Evolutionary conservation across 176 grass and related monocot genomes (phyloP).

Genomic region (Sorghum bicolor): Sorghum_bicolor_NCBIv3 NC_012870.2:77905501-77906000

Average conservation of each 20-base stretch:
- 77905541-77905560: neutral
- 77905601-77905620: constrained; percentile 65
- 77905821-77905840: neutral
- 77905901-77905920: neutral
- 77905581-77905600: constrained; percentile 21
- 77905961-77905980: neutral
- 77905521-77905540: neutral
- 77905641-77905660: constrained; percentile 62
- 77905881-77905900: constrained; percentile 7
- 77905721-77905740: constrained; percentile 57
- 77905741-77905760: constrained; percentile 33
- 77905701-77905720: constrained; percentile 53
- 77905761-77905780: constrained; percentile 16
- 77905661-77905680: constrained; percentile 72
- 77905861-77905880: neutral
- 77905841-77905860: constrained; percentile 17
- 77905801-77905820: neutral
- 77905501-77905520: constrained; percentile 6
- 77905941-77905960: neutral
- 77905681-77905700: constrained; percentile 38
- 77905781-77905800: neutral
- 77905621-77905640: constrained; percentile 83
- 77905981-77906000: neutral
- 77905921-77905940: neutral
- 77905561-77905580: neutral